These are phyloP conservation scores for Lachnellula willkommii DNA, from an alignment of 2,329 filamentous ascomycete species.

Conservation along the genomic window DNA sequence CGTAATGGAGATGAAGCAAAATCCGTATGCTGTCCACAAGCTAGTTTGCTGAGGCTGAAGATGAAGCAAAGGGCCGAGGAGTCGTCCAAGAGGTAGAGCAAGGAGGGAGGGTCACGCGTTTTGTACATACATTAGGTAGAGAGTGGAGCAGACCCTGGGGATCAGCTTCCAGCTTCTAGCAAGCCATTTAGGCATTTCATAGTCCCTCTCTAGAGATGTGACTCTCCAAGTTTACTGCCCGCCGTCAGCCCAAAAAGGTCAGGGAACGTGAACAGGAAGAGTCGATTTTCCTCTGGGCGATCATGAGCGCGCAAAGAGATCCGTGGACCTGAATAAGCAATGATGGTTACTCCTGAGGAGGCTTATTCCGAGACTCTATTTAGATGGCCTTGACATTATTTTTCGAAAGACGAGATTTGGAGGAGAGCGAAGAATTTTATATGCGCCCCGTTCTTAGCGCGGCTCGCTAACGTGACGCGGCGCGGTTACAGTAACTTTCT, in stretches of 20 bases:
- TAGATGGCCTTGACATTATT: slow-evolving; percentile 82
- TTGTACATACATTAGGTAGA: not conserved
- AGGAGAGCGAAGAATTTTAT: slow-evolving; percentile 9
- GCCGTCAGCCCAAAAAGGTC: slow-evolving; percentile 47
- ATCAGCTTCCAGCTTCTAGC: too few relatives aligned
- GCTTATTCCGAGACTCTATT: slow-evolving; percentile 99
- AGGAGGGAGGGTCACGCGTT: not conserved
- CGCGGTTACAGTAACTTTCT: not conserved
- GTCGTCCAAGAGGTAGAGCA: slow-evolving; percentile 13
- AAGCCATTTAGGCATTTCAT: not conserved
- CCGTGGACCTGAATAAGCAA: slow-evolving; percentile 87
- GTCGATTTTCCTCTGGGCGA: slow-evolving; percentile 77
- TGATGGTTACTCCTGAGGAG: slow-evolving; percentile 49
- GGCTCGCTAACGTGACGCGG: slow-evolving; percentile 4
- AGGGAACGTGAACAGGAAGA: slow-evolving; percentile 69
- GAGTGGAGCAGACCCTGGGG: not conserved
- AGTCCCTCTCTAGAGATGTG: slow-evolving; percentile 30
- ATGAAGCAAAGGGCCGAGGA: slow-evolving; percentile 59
- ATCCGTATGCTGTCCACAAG: slow-evolving; percentile 80
- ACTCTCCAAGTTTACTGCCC: slow-evolving; percentile 47
- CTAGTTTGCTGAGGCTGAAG: slow-evolving; percentile 72
- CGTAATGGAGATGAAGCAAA: slow-evolving; percentile 69
- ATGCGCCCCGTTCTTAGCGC: slow-evolving; percentile 5
- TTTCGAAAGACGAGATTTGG: slow-evolving; percentile 12
- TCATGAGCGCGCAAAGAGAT: slow-evolving; percentile 94